phyloP scores from a whole-genome alignment of 345 rosid genomes.

The Populus deltoides region DNA sequence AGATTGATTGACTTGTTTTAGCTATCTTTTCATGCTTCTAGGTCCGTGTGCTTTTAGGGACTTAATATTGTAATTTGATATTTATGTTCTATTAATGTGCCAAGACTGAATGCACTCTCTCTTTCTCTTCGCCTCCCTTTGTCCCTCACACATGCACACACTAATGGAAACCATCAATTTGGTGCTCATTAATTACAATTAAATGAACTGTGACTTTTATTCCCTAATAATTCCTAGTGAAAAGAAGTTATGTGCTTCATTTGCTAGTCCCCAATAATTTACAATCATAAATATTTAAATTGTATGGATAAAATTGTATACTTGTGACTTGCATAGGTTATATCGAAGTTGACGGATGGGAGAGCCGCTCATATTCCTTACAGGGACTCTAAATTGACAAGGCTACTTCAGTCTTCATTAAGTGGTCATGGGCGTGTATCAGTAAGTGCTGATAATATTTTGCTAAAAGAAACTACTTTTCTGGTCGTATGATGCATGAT shows the following conservation, averaged over 20 bases:
- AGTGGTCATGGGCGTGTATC: slow-evolving; percentile 99
- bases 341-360: slow-evolving; percentile 93
- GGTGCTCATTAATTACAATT: background rate
- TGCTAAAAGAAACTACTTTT: slow-evolving; percentile 2
- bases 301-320: slow-evolving; percentile 7
- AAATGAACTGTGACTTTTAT: background rate
- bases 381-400: slow-evolving; percentile 95
- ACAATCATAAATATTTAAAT: background rate
- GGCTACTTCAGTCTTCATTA: slow-evolving; percentile 94
- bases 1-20: background rate
- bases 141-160: background rate
- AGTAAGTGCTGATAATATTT: slow-evolving; percentile 46
- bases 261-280: background rate
- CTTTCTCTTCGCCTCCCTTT: background rate
- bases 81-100: background rate
- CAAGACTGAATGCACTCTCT: background rate
- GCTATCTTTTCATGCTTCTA: background rate
- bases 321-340: slow-evolving; percentile 56
- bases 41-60: background rate
- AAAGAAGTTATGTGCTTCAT: background rate
- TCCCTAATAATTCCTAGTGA: background rate
- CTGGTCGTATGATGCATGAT: background rate
- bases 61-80: background rate
- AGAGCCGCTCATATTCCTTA: slow-evolving; percentile 90
- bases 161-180: background rate